A percentile compares a stretch with the other conserved stretches of the same genome.
Evolutionary conservation across 805 yeast species (phyloP).

Genomic region (Saccharomyces kudriavzevii): DNA sequence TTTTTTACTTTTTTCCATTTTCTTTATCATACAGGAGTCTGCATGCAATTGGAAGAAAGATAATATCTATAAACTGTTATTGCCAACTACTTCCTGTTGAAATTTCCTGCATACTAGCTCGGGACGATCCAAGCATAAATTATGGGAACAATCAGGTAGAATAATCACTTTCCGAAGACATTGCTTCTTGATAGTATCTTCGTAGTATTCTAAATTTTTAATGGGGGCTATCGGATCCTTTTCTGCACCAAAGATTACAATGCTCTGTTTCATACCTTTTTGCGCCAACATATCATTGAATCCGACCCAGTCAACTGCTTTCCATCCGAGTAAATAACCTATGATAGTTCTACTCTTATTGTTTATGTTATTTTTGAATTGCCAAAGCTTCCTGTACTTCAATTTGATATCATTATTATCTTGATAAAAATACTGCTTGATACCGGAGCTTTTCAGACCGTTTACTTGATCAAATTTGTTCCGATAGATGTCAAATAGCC

Average conservation of each 20-base stretch:
- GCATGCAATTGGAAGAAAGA: neutral
- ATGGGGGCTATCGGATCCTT: constrained; percentile 21
- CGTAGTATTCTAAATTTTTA: constrained; percentile 6
- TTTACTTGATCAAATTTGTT: constrained; percentile 24
- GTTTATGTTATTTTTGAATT: constrained; percentile 24
- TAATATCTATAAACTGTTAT: neutral
- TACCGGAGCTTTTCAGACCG: constrained; percentile 28
- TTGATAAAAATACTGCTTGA: constrained; percentile 19
- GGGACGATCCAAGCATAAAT: constrained; percentile 23
- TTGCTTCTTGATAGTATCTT: constrained; percentile 2
- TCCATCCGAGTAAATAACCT: constrained; percentile 29
- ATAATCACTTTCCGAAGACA: constrained; percentile 3
- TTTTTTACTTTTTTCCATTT: neutral
- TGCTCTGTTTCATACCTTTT: neutral
- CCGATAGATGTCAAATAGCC: constrained; percentile 25
- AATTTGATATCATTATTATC: constrained; percentile 5
- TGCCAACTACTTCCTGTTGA: neutral
- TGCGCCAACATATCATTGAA: constrained; percentile 1
- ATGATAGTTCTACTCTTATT: constrained; percentile 23
- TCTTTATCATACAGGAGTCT: neutral
- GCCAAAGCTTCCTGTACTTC: constrained; percentile 23
- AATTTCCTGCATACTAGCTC: constrained; percentile 7
- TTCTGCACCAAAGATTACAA: constrained; percentile 19
- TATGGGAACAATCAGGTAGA: constrained; percentile 21
- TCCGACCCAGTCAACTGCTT: constrained; percentile 18